Percentiles rank a stretch among this genome's conserved stretches.
Conservation (phyloP, 805 yeast species). For the Dipodascopsis uninucleata region DNA sequence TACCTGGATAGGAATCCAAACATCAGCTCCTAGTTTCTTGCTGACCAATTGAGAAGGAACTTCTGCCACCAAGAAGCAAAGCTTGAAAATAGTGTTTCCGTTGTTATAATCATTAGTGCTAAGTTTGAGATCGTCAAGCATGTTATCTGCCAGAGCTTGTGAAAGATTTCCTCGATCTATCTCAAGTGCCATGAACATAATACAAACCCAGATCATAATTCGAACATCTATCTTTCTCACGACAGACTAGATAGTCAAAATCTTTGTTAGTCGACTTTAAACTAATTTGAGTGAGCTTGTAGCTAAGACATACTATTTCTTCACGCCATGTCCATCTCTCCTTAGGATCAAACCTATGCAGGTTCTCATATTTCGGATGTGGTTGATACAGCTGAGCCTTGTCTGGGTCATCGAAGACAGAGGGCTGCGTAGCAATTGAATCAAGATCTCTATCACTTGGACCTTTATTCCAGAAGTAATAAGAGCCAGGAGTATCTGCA, state of each 20-base stretch:
- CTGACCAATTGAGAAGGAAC: conserved; percentile 62
- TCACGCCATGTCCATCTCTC: conserved; percentile 55
- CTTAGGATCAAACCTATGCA: conserved; percentile 52
- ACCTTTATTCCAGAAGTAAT: conserved; percentile 8
- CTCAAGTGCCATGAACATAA: conserved; percentile 52
- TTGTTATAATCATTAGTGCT: conserved; percentile 53
- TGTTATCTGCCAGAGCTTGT: conserved; percentile 54
- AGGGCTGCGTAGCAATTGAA: conserved; percentile 24
- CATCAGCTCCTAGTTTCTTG: conserved; percentile 57
- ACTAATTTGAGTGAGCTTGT: too few relatives aligned
- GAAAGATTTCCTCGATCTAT: conserved; percentile 53
- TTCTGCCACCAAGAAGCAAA: conserved; percentile 54
- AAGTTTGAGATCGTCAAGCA: conserved; percentile 48
- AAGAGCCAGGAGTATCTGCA: conserved; percentile 2
- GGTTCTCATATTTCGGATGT: conserved; percentile 25
- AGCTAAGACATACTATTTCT: conserved; percentile 47
- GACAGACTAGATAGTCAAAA: conserved; percentile 3
- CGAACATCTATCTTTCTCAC: conserved; percentile 8
- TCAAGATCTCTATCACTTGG: conserved; percentile 11
- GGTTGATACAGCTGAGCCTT: conserved; percentile 17
- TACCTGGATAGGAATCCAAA: conserved; percentile 58
- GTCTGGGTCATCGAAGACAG: conserved; percentile 29
- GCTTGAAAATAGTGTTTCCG: conserved; percentile 52
- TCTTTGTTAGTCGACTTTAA: too few relatives aligned
- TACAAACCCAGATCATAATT: conserved; percentile 7